Evolutionary conservation across 352 stramenopile genomes (phyloP), one percentile per base, ranked within the genome.

Genomic region (Phytophthora foliorum): DNA sequence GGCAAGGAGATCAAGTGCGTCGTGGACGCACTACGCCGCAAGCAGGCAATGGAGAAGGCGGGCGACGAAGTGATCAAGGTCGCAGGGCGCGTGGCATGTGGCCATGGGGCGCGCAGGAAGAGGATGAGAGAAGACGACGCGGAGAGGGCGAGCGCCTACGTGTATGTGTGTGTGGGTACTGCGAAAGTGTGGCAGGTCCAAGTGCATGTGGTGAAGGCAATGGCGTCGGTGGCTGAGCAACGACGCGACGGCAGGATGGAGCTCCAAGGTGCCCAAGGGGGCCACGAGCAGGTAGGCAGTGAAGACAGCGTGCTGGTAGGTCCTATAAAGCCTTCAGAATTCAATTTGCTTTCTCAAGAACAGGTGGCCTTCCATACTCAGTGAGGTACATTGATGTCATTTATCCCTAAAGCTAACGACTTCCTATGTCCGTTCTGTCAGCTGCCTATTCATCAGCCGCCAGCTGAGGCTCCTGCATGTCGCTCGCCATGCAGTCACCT

Each of bases 221-320:
- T 38, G 24, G 45, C 25, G 25, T 53, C 48, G 16, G 24, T 39
- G 11, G 7, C 16, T 41, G 48, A 25, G 27, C 48, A 8, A 27
- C 6, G 48, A 41, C 6, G 27, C 48, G 11, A 17, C 27, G 27
- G n/a, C 21, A 54, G 48, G 27, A 54, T 1, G 22, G n/a, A 52
- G 45, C 1, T 52, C 19, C 48, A 54, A 25, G 27, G 27, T 5
- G 48, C 13, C 27, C 48, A 41, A 41, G 25, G 27, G 25, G 27
- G 25, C 6, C 48, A 22, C 5, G 27, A 54, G 48, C 48, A 25
- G 27, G 27, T 54, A 42, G 48, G 48, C n/a, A 54, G 48, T 25
- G 27, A 41, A 21, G 45, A 32, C 45, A 36, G 45, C 45, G 45
- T 50, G 48, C 48, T 41, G 25, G 48, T 54, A 54, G n/a, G 48